Evolutionary conservation across 2,329 filamentous ascomycete species (phyloP), one percentile per base, ranked within the genome.

Genomic region (Oidium heveae): DNA sequence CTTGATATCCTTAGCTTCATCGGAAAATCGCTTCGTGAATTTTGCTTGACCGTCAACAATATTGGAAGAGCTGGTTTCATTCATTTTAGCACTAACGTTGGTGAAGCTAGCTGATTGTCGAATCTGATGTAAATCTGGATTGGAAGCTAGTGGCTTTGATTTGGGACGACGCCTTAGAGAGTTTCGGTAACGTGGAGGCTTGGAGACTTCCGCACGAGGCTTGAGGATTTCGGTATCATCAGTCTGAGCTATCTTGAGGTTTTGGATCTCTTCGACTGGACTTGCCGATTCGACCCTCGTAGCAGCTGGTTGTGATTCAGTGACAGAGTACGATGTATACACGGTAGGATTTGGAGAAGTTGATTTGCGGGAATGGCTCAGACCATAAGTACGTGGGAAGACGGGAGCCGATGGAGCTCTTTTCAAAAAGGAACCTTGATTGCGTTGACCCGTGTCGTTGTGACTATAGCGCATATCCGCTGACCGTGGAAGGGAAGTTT

Each of bases 21-120:
- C 86, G 16, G 86, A 91, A 66, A 81, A 83, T 60, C 86, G 73
- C 69, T 91, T 86, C 24, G 22, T 34, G 58, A 71, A 73, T 47
- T 71, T 68, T 56, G 76, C 55, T 54, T 63, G 69, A 57, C 65
- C 70, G 55, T 77, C 75, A 56, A 64, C 63, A 18, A 66, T 59
- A 55, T 68, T 64, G 41, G 69, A 66, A 53, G 66, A 62, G 15
- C 67, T 68, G 67, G 70, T 63, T 65, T 67, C 67, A 62, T 74
- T 74, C 69, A 76, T 62, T 50, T 70, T 68, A 55, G 71, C 72
- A 60, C 71, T 67, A 59, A 71, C 68, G n/a, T n/a, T n/a, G 49
- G 76, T 73, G 65, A 81, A 82, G 66, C 79, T 84, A 57, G 74
- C 72, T 24, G 82, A 84, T 58, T 80, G 75, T 63, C 79, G 75